Evolutionary conservation across 2,329 filamentous ascomycete genomes (phyloP).

Genomic region (Helotiales sp.): DNA sequence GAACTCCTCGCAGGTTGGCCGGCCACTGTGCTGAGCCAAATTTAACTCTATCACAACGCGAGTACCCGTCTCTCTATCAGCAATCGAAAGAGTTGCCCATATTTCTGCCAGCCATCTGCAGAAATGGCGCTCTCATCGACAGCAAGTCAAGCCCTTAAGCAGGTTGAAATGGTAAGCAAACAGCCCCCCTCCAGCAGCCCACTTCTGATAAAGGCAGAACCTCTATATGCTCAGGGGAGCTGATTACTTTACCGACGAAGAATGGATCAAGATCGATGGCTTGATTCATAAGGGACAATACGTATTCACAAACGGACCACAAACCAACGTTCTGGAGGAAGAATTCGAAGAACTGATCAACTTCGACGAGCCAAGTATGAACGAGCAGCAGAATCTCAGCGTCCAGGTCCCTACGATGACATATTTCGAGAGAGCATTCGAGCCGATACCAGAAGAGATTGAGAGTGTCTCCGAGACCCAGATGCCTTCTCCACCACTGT

Average conservation of each 20-base stretch:
- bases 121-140: constrained; percentile 19
- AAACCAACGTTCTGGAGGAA: constrained; percentile 20
- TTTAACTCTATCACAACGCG: too few species aligned
- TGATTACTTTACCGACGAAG: constrained; percentile 33
- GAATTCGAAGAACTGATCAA: constrained; percentile 26
- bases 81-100: not conserved
- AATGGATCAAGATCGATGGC: constrained; percentile 32
- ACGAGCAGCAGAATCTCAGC: constrained; percentile 3
- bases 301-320: constrained; percentile 29
- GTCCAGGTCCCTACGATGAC: constrained; percentile 1
- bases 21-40: too few species aligned
- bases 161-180: constrained; percentile 27
- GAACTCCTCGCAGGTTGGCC: too few species aligned
- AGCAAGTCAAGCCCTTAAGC: constrained; percentile 22
- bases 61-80: not conserved
- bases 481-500: constrained; percentile 6
- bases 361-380: constrained; percentile 14
- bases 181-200: not conserved
- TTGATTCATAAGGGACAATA: constrained; percentile 33
- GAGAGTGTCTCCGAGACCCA: constrained; percentile 5
- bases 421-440: constrained; percentile 6
- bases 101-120: not conserved
- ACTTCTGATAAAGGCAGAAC: constrained; percentile 6
- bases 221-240: constrained; percentile 30
- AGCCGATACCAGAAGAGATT: constrained; percentile 4